These are phyloP conservation scores for Dioszegia crocea DNA, from an alignment of 768 basidiomycete genomes.

Conservation along the genomic window DNA sequence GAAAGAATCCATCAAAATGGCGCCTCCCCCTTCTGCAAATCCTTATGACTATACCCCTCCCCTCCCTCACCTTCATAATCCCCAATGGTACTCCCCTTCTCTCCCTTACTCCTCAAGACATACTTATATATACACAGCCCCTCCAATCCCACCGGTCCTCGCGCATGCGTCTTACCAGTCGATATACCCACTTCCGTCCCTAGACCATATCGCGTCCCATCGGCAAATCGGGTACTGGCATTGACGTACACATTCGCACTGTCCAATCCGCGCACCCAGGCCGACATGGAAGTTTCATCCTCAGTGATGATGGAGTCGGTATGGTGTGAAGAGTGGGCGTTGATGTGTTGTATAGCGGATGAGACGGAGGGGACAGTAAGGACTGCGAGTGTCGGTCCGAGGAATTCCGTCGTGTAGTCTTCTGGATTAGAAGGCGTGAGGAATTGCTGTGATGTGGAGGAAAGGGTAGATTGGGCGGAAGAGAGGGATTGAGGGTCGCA, in stretches of 20 bases:
- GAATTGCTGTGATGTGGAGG: constrained; percentile 51
- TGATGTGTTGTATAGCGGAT: constrained; percentile 81
- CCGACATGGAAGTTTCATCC: constrained; percentile 57
- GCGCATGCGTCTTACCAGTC: constrained; percentile 91
- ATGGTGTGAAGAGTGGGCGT: constrained; percentile 88
- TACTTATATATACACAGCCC: constrained; percentile 96
- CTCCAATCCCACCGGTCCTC: constrained; percentile 92
- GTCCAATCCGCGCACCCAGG: constrained; percentile 83
- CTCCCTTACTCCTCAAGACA: constrained; percentile 71
- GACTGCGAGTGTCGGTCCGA: constrained; percentile 78
- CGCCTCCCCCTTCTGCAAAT: constrained; percentile 16
- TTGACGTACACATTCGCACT: constrained; percentile 91
- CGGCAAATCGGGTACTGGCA: constrained; percentile 91
- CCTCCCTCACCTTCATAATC: constrained; percentile 71
- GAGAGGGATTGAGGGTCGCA: constrained; percentile 68
- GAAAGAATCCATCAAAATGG: too few relatives aligned
- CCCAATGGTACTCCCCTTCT: constrained; percentile 73
- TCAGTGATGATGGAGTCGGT: constrained; percentile 92
- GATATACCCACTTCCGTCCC: constrained; percentile 98
- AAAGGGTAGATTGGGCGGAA: constrained; percentile 54
- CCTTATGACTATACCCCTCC: constrained; percentile 58
- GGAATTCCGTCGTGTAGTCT: constrained; percentile 82
- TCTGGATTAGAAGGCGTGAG: constrained; percentile 55
- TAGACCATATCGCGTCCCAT: constrained; percentile 94
- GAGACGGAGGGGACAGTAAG: constrained; percentile 65